Percentiles rank a stretch among this genome's conserved stretches.
Evolutionary conservation across 2,329 filamentous ascomycete species (phyloP).

Genomic region (Penicillium sclerotigenum): DNA sequence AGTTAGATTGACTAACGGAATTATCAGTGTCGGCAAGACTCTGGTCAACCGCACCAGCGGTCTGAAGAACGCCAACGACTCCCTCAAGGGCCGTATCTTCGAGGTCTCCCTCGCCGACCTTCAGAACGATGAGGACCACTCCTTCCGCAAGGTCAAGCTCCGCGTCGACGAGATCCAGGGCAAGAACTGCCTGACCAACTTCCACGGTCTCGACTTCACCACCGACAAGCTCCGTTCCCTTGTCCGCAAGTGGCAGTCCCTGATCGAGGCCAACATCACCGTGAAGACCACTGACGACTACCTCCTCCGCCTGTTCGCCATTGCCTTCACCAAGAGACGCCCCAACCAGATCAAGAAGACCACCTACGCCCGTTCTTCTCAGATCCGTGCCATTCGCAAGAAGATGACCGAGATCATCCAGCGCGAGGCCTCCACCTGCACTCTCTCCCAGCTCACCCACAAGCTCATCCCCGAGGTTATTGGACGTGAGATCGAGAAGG

Average conservation of each 20-base stretch:
- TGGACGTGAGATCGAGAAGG: conserved; percentile 99
- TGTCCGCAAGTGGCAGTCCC: conserved; percentile 98
- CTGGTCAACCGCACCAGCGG: conserved; percentile 98
- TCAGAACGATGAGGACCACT: conserved; percentile 99
- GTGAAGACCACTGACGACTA: conserved; percentile 99
- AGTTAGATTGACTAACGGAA: conserved; percentile 18
- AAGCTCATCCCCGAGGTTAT: conserved; percentile 99
- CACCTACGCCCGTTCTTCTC: conserved; percentile 93
- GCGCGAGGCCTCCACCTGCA: conserved; percentile 91
- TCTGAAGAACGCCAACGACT: conserved; percentile 99
- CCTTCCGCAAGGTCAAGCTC: conserved; percentile 99
- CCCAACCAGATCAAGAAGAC: conserved; percentile 99
- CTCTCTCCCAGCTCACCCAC: conserved; percentile 90
- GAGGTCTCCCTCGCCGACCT: conserved; percentile 98
- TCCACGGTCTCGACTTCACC: conserved; percentile 99
- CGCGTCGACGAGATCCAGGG: conserved; percentile 98
- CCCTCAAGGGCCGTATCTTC: conserved; percentile 97
- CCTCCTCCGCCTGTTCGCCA: conserved; percentile 97
- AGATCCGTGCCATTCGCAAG: conserved; percentile 96
- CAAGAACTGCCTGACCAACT: conserved; percentile 99
- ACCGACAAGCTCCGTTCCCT: conserved; percentile 99
- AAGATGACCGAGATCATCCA: conserved; percentile 99
- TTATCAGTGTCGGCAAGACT: conserved; percentile 91
- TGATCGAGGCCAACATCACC: conserved; percentile 99
- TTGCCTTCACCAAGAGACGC: conserved; percentile 98